A percentile compares a stretch with the other conserved stretches of the same genome.
These are phyloP conservation scores for carrot (Daucus carota) DNA, from an alignment of 129 eudicot species.

Conservation along the genomic window DNA sequence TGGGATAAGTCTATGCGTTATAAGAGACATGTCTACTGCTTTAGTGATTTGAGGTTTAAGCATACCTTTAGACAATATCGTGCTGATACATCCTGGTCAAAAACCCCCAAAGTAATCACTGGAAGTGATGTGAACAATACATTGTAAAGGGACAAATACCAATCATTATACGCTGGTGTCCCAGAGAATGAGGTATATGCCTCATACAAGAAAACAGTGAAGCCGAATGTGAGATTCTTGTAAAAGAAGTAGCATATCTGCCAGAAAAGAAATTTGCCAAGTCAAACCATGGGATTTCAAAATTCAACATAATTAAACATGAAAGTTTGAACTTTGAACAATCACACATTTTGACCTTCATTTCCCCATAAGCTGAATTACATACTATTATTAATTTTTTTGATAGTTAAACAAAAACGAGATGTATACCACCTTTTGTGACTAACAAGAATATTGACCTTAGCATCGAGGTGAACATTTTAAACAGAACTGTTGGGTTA, in stretches of 20 bases:
- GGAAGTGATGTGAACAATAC: slow-evolving; percentile 96
- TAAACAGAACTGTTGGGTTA: background rate
- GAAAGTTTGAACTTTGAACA: background rate
- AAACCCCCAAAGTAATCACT: slow-evolving; percentile 85
- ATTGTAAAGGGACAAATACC: slow-evolving; percentile 87
- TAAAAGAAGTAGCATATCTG: slow-evolving; percentile 98
- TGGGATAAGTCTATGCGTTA: background rate
- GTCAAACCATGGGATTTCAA: background rate
- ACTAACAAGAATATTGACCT: background rate
- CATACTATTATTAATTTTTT: background rate
- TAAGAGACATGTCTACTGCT: background rate
- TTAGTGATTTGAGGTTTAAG: background rate
- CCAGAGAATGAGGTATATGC: slow-evolving; percentile 78
- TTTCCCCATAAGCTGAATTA: background rate
- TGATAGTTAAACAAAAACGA: background rate
- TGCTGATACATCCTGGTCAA: slow-evolving; percentile 96
- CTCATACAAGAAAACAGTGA: slow-evolving; percentile 75
- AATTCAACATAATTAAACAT: background rate
- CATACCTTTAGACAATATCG: slow-evolving; percentile 79
- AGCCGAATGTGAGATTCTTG: slow-evolving; percentile 70
- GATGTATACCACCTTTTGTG: background rate
- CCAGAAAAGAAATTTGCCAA: slow-evolving; percentile 13
- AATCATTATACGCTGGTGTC: slow-evolving; percentile 83
- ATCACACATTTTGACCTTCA: background rate
- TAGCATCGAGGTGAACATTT: background rate